phyloP scores from a whole-genome alignment of 2,329 filamentous ascomycete genomes.

The Chalaropsis ovoidea region DNA sequence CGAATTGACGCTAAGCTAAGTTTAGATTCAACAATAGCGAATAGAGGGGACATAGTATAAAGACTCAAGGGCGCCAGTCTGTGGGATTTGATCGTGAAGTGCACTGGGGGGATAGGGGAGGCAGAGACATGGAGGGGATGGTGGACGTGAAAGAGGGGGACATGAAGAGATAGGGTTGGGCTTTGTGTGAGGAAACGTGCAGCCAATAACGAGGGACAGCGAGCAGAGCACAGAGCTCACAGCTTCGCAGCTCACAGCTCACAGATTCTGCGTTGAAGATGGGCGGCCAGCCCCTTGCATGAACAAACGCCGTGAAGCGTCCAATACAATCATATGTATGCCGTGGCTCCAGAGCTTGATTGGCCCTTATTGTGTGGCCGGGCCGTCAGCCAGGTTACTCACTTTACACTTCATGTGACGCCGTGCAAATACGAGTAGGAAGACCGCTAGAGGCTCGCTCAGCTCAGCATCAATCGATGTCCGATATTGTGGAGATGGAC shows the following conservation, averaged over 20 bases:
- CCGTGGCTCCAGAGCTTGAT: not conserved
- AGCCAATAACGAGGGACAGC: not conserved
- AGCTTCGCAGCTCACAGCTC: too few relatives aligned
- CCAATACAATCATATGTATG: not conserved
- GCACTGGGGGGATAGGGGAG: not conserved
- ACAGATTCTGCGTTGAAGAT: not conserved
- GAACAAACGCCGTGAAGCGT: not conserved
- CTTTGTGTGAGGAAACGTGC: not conserved
- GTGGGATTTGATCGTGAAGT: not conserved
- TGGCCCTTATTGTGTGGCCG: not conserved
- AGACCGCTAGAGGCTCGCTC: not conserved
- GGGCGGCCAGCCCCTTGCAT: not conserved
- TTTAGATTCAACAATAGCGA: not conserved
- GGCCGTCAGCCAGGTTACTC: not conserved
- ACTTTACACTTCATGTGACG: constrained; percentile 2
- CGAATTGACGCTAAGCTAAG: not conserved
- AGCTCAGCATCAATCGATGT: not conserved
- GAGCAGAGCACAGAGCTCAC: not conserved
- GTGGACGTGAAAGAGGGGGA: not conserved
- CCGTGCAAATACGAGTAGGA: not conserved
- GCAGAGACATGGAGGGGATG: not conserved
- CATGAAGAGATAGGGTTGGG: not conserved
- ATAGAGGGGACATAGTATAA: not conserved
- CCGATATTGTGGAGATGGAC: not conserved
- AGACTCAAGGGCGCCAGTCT: not conserved